Evolutionary conservation across 331 rosid species (phyloP), one percentile per base, ranked within the genome.

Genomic region (Malus hybrid): DNA sequence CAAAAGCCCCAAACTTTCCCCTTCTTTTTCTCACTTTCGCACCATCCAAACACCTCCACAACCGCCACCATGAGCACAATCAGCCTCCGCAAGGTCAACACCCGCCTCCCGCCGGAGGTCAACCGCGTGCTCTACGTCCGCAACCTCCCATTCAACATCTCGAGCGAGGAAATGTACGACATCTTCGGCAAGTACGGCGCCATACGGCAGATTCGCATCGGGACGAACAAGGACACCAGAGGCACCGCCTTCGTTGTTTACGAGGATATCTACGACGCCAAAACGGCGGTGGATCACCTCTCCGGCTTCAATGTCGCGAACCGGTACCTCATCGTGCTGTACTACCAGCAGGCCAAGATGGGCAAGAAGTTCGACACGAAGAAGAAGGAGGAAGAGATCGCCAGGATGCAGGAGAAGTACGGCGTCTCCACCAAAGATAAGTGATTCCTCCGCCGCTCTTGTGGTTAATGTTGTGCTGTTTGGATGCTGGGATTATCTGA

Each of bases 111-210:
- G 18, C 99, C 99, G 77, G 99, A 94, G 79, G 99, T 94, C 13
- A 92, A 94, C 83, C 90, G 96, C 56, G 97, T 90, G 2, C 89
- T 94, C 32, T 94, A 92, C 77, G 97, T 94, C 0, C 82, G 99
- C 1, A 94, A 94, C 80, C 89, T 94, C 2, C 99, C 99, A 0
- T 94, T 94, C 90, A 94, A 92, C 86, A 94, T 94, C 13, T 87
- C 99, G 4, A 92, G 99, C 86, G 97, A 94, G 68, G 99, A 94
- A 89, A 94, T 94, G 99, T 94, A 94, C 88, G 99, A 94, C 36
- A 94, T 94, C 15, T 92, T 94, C 69, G 99, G 99, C 67, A 94
- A 94, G 72, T 92, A 94, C 89, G 99, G 99, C 0, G 99, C 97
- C 14, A 94, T 94, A 19, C 89, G 99, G 34, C 99, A 94, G 96